Evolutionary conservation across 1,284 basidiomycete species (phyloP).

Genomic region (Cystobasidium sp.): DNA sequence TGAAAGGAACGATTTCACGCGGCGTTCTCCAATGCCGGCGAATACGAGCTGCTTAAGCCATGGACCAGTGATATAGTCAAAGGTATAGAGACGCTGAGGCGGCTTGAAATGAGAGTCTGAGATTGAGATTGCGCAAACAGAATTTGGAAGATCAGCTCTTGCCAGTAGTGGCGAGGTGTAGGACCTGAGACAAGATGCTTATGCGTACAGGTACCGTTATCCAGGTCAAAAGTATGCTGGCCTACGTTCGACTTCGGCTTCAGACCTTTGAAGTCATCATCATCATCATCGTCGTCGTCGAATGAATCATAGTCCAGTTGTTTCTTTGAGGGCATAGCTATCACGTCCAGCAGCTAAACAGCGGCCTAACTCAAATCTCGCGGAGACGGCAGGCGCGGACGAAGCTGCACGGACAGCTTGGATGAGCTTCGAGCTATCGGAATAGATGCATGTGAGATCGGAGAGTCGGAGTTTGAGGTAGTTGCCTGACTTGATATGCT

Average conservation of each 20-base stretch:
- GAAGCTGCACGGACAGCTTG: no score
- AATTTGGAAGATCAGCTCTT: background rate
- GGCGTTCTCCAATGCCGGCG: constrained; percentile 23
- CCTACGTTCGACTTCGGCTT: constrained; percentile 14
- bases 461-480: no score
- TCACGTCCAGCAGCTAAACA: background rate
- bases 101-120: constrained; percentile 21
- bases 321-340: constrained; percentile 22
- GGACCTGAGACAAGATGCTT: background rate
- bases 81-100: constrained; percentile 18
- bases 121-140: background rate
- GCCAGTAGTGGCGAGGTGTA: background rate
- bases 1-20: constrained; percentile 26
- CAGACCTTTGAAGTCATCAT: constrained; percentile 14
- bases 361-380: background rate
- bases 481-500: no score
- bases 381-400: no score
- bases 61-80: constrained; percentile 27
- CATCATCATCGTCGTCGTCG: constrained; percentile 33
- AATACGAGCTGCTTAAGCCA: constrained; percentile 23
- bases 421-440: no score
- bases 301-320: constrained; percentile 25
- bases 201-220: constrained; percentile 4
- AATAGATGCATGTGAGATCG: no score
- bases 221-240: background rate